Conservation (phyloP, 495 filamentous ascomycete species). For the Aspergillus wentii region DNA sequence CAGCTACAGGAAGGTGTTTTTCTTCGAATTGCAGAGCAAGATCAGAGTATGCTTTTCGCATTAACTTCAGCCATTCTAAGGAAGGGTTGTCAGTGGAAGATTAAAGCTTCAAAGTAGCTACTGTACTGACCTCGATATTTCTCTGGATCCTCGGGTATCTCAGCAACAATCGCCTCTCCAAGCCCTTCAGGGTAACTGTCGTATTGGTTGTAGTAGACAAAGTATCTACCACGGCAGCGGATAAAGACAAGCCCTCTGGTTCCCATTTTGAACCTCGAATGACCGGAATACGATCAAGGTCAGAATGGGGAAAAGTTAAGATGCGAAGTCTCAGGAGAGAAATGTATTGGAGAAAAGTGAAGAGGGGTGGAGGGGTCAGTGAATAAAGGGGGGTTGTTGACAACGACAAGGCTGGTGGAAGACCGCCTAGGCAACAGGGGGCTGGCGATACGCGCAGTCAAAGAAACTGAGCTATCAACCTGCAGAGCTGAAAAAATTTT, state of each 20-base stretch:
- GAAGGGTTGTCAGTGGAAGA: neutral
- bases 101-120: neutral
- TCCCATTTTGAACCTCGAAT: conserved; percentile 11
- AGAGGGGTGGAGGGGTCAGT: no score
- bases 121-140: conserved; percentile 14
- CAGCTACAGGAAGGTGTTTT: conserved; percentile 5
- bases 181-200: conserved; percentile 26
- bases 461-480: no score
- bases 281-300: neutral
- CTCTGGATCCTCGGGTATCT: conserved; percentile 18
- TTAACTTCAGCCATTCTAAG: conserved; percentile 12
- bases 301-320: no score
- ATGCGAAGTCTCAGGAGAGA: no score
- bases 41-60: conserved; percentile 3
- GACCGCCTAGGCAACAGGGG: no score
- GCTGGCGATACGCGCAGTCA: no score
- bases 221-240: conserved; percentile 23
- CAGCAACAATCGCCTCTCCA: conserved; percentile 13
- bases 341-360: no score
- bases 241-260: conserved; percentile 21
- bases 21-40: conserved; percentile 10
- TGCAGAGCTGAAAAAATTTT: no score
- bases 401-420: no score
- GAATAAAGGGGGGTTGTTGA: no score
- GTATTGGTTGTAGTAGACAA: conserved; percentile 23